Conservation (phyloP, 306 rosid genomes). For the Geum urbanum region DNA sequence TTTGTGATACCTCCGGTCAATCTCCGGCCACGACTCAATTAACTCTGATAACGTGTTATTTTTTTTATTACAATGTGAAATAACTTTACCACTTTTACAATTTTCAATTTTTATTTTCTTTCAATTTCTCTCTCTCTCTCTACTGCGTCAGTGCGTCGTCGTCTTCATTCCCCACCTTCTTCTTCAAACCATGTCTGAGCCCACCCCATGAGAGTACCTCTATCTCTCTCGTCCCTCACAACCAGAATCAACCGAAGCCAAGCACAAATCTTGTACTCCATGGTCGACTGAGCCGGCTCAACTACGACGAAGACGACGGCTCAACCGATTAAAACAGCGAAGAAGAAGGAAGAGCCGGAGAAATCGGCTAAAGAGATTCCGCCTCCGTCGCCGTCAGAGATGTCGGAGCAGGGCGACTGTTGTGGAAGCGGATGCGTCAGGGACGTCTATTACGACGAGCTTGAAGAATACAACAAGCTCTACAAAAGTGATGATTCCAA, state of each 20-base stretch:
- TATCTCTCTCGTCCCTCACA: background rate
- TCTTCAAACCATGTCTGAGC: conserved; percentile 16
- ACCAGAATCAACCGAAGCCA: background rate
- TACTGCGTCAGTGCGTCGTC: no score
- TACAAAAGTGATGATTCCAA: conserved; percentile 33
- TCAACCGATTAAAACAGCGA: background rate
- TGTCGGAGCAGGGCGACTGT: conserved; percentile 78
- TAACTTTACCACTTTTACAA: no score
- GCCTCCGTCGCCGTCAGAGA: conserved; percentile 62
- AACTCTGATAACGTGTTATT: no score
- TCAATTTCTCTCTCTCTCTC: no score
- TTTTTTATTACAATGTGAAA: no score
- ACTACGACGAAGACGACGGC: background rate
- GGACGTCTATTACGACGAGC: conserved; percentile 80
- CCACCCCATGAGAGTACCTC: conserved; percentile 18
- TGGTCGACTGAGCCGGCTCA: conserved; percentile 25
- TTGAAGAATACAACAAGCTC: conserved; percentile 61
- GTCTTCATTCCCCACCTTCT: background rate
- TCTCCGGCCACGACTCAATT: no score
- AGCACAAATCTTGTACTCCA: conserved; percentile 3
- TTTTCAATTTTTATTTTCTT: no score
- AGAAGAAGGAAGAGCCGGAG: background rate
- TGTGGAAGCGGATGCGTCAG: conserved; percentile 89
- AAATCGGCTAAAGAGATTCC: conserved; percentile 24
- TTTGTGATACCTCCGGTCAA: no score